These are phyloP conservation scores for Ustilago crameri DNA, from an alignment of 1,284 basidiomycete genomes.

Conservation along the genomic window DNA sequence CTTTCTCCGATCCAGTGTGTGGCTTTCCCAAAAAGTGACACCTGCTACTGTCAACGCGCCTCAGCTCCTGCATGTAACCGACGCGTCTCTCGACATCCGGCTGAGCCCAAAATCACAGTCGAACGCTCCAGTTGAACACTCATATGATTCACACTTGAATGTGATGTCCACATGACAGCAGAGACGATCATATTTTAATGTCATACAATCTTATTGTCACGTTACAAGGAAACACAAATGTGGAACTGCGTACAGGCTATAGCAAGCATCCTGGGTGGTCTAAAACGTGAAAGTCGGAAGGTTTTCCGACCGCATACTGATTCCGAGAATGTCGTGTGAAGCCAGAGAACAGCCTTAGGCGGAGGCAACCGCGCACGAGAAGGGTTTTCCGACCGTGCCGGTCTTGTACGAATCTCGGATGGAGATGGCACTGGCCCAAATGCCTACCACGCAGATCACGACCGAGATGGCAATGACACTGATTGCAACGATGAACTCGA, in stretches of 20 bases:
- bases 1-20: no score
- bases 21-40: constrained; percentile 9
- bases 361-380: constrained; percentile 60
- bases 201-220: no score
- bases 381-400: constrained; percentile 66
- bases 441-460: constrained; percentile 68
- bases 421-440: constrained; percentile 65
- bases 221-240: no score
- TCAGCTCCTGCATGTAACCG: background rate
- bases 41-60: constrained; percentile 13
- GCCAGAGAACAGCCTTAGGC: background rate
- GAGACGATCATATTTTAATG: no score
- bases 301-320: no score
- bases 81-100: constrained; percentile 1
- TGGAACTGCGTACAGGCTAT: no score
- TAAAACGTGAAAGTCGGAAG: no score
- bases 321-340: no score
- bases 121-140: no score
- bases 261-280: background rate
- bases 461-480: constrained; percentile 63
- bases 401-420: constrained; percentile 65
- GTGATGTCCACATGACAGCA: no score
- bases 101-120: no score
- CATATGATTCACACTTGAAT: no score
- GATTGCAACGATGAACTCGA: constrained; percentile 46